These are phyloP conservation scores for Cinnamomum micranthum DNA, from an alignment of 164 flowering plant species.

Conservation along the genomic window DNA sequence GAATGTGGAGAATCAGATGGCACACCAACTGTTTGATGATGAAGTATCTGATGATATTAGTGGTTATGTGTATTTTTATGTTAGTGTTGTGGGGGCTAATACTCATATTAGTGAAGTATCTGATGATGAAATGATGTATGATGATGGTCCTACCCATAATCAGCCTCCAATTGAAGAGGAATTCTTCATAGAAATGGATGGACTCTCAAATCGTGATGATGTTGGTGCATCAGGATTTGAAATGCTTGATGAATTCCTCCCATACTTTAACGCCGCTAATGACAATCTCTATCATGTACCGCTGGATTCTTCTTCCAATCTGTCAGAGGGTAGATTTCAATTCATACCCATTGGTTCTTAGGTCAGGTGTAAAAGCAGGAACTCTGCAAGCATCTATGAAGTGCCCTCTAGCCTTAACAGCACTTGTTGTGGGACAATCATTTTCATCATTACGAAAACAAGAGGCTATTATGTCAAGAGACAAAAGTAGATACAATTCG, in stretches of 20 bases:
- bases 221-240: slow-evolving; percentile 26
- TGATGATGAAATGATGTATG: slow-evolving; percentile 23
- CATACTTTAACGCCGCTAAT: slow-evolving; percentile 41
- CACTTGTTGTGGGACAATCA: slow-evolving; percentile 21
- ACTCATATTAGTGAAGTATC: neutral
- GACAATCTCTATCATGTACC: slow-evolving; percentile 11
- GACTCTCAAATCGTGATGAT: slow-evolving; percentile 30
- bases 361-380: slow-evolving; percentile 30
- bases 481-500: neutral
- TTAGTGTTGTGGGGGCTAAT: slow-evolving; percentile 18
- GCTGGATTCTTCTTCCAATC: slow-evolving; percentile 24
- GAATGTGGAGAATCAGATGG: slow-evolving; percentile 51
- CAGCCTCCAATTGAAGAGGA: slow-evolving; percentile 25
- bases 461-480: slow-evolving; percentile 6
- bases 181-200: slow-evolving; percentile 40
- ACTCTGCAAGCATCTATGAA: neutral
- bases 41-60: too few species aligned
- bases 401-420: slow-evolving; percentile 15
- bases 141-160: slow-evolving; percentile 26
- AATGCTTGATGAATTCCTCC: slow-evolving; percentile 41
- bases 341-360: slow-evolving; percentile 10
- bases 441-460: slow-evolving; percentile 39
- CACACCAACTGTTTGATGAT: slow-evolving; percentile 38
- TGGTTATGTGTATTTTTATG: neutral
- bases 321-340: slow-evolving; percentile 15